A percentile compares a stretch with the other conserved stretches of the same genome.
Evolutionary conservation across 306 rosid genomes (phyloP).

Genomic region (Ammopiptanthus mongolicus): DNA sequence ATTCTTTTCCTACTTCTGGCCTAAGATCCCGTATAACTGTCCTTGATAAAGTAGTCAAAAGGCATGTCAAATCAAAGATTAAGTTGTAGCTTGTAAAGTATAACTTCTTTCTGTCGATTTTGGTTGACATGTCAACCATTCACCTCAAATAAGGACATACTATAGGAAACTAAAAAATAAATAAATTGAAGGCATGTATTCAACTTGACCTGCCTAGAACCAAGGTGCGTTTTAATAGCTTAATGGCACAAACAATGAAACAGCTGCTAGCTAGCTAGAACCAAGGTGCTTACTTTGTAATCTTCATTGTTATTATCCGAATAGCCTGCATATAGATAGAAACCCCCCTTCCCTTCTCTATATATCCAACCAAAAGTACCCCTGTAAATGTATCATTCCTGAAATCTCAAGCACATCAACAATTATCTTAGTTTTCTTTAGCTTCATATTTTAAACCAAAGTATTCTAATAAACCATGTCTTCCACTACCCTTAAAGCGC

Average conservation of each 20-base stretch:
- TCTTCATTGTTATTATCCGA: neutral
- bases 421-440: neutral
- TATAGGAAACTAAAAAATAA: too few species aligned
- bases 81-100: neutral
- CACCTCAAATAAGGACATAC: too few species aligned
- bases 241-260: neutral
- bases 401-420: neutral
- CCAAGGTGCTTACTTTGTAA: neutral
- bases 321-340: conserved; percentile 6
- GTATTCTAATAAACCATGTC: conserved; percentile 5
- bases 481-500: conserved; percentile 1
- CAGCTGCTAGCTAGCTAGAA: conserved; percentile 1
- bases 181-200: too few species aligned
- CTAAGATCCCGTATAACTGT: neutral
- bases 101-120: neutral
- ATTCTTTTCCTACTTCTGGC: neutral
- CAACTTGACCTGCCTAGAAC: too few species aligned
- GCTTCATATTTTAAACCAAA: neutral
- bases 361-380: neutral
- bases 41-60: neutral
- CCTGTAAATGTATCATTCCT: neutral
- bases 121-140: neutral
- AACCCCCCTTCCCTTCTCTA: neutral
- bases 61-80: neutral
- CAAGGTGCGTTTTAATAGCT: neutral